Conservation (phyloP, 2,329 filamentous ascomycete genomes). For the Fusarium caatingaense region DNA sequence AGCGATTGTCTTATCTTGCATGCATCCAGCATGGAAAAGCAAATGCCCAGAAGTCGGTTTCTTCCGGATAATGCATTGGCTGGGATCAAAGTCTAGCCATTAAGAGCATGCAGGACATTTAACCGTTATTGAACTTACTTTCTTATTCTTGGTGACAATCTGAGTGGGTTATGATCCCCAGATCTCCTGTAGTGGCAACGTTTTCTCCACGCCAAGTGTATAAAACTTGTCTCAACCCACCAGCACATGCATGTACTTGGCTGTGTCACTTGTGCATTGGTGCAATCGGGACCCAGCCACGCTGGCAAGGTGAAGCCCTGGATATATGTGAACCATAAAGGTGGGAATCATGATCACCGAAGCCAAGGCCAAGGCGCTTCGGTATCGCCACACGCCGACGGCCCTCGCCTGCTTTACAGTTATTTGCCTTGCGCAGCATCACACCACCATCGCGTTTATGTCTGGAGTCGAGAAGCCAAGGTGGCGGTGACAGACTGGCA, state of each 20-base stretch:
- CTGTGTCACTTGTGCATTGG: neutral
- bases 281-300: neutral
- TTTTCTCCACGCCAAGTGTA: slow-evolving; percentile 10
- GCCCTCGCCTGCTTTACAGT: neutral
- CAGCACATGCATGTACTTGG: neutral
- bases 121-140: neutral
- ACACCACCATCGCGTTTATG: neutral
- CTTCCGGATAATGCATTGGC: neutral
- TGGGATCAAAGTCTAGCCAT: neutral
- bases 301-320: neutral
- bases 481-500: neutral
- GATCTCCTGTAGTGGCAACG: neutral
- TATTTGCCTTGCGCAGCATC: too few relatives aligned
- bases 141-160: neutral
- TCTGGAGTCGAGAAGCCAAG: neutral
- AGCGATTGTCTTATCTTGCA: neutral
- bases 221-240: neutral
- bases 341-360: neutral
- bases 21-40: neutral
- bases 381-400: neutral
- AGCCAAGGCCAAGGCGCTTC: neutral
- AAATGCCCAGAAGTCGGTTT: neutral
- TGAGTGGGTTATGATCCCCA: neutral
- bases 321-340: neutral
- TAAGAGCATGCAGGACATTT: neutral